Evolutionary conservation across 2,329 filamentous ascomycete species (phyloP).

Genomic region (Colletotrichum zoysiae): DNA sequence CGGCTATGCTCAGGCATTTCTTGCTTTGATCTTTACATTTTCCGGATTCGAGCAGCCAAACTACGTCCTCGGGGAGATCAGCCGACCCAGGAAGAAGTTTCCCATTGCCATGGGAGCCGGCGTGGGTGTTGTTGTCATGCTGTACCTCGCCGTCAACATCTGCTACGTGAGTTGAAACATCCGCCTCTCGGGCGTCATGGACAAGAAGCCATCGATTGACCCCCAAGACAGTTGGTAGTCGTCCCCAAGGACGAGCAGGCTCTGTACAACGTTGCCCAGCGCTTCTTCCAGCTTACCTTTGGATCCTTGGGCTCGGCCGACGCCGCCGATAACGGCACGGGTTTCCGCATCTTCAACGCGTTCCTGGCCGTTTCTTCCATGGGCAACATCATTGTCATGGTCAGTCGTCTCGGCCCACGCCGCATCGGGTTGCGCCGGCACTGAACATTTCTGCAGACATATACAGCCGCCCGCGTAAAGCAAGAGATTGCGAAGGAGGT

Average conservation of each 20-base stretch:
- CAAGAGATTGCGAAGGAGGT: constrained; percentile 70
- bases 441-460: constrained; percentile 53
- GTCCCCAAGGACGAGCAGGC: constrained; percentile 47
- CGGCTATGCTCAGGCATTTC: constrained; percentile 55
- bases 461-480: constrained; percentile 67
- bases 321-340: constrained; percentile 47
- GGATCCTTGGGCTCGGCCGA: constrained; percentile 47
- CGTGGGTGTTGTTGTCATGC: constrained; percentile 47
- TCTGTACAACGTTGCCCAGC: constrained; percentile 47
- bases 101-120: constrained; percentile 49
- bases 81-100: constrained; percentile 49
- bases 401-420: constrained; percentile 1
- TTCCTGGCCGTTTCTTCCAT: constrained; percentile 67
- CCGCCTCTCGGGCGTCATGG: constrained; percentile 45
- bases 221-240: constrained; percentile 57
- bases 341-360: constrained; percentile 57
- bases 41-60: constrained; percentile 56
- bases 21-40: constrained; percentile 58
- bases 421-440: no score
- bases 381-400: constrained; percentile 68
- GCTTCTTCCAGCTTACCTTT: constrained; percentile 52
- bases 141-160: constrained; percentile 55
- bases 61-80: constrained; percentile 52
- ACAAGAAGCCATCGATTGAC: constrained; percentile 44
- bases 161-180: constrained; percentile 50